Evolutionary conservation across 306 rosid species (phyloP).

Genomic region (Corylus americana): DNA sequence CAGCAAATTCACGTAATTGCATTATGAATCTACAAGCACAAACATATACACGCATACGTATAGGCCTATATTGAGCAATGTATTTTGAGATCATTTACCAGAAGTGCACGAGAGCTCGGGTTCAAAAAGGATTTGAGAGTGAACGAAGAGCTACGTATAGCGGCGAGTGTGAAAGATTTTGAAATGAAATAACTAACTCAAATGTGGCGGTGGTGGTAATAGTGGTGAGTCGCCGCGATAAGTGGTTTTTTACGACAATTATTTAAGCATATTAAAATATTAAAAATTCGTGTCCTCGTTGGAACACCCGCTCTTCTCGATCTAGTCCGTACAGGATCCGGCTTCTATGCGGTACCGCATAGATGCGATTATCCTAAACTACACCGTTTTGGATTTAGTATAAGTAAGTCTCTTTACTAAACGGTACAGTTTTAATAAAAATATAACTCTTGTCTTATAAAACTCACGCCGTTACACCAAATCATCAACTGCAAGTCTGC

Average conservation of each 20-base stretch:
- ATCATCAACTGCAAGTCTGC: too few relatives aligned
- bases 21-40: constrained; percentile 1
- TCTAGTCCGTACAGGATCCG: not conserved
- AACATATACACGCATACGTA: not conserved
- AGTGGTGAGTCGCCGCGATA: not conserved
- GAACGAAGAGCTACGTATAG: not conserved
- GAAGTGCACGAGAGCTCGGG: not conserved
- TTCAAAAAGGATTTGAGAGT: not conserved
- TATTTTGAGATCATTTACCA: constrained; percentile 9
- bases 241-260: not conserved
- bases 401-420: too few relatives aligned
- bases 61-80: not conserved
- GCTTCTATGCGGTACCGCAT: too few relatives aligned
- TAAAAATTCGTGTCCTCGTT: not conserved
- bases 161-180: not conserved
- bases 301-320: not conserved
- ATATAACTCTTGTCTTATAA: too few relatives aligned
- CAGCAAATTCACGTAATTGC: not conserved
- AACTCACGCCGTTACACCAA: too few relatives aligned
- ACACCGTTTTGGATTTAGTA: too few relatives aligned
- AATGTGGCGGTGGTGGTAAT: not conserved
- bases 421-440: too few relatives aligned
- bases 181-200: not conserved
- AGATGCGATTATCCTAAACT: too few relatives aligned
- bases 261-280: not conserved